These are phyloP conservation scores for Canavalia ensiformis DNA, from an alignment of 306 rosid species.

Conservation along the genomic window DNA sequence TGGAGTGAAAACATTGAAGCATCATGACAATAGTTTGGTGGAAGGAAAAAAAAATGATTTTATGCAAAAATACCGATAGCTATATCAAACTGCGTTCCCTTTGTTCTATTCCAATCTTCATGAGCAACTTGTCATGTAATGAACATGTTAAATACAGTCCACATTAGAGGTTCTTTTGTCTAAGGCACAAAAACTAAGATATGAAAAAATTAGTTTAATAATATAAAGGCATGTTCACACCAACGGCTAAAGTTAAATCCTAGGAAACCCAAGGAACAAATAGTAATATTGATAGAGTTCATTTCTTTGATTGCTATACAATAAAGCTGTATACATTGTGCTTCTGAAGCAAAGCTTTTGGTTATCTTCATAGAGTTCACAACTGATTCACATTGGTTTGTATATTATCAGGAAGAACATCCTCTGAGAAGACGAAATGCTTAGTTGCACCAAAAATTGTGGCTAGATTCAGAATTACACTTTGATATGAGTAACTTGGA, in stretches of 20 bases:
- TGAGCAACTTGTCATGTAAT: constrained; percentile 20
- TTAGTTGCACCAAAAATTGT: constrained; percentile 66
- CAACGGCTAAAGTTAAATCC: constrained; percentile 36
- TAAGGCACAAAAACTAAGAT: constrained; percentile 12
- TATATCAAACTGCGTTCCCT: background rate
- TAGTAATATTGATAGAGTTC: constrained; percentile 26
- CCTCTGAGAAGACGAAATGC: constrained; percentile 67
- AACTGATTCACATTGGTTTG: constrained; percentile 30
- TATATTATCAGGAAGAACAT: constrained; percentile 54
- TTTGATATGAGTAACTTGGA: constrained; percentile 49
- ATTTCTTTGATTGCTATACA: constrained; percentile 48
- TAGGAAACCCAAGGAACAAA: constrained; percentile 37
- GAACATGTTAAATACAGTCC: constrained; percentile 40
- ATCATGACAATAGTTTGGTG: background rate
- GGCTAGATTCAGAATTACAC: constrained; percentile 65
- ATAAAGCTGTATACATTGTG: constrained; percentile 42
- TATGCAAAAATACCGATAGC: background rate
- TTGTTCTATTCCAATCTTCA: constrained; percentile 1
- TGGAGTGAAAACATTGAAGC: constrained; percentile 1
- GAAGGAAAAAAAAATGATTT: background rate
- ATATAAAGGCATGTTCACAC: constrained; percentile 20
- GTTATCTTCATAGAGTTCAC: constrained; percentile 37
- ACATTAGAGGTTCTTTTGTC: constrained; percentile 6
- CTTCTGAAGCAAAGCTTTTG: constrained; percentile 39
- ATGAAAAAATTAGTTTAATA: background rate